These are phyloP conservation scores for Arthrinium puccinioides DNA, from an alignment of 2,329 filamentous ascomycete genomes.

Conservation along the genomic window DNA sequence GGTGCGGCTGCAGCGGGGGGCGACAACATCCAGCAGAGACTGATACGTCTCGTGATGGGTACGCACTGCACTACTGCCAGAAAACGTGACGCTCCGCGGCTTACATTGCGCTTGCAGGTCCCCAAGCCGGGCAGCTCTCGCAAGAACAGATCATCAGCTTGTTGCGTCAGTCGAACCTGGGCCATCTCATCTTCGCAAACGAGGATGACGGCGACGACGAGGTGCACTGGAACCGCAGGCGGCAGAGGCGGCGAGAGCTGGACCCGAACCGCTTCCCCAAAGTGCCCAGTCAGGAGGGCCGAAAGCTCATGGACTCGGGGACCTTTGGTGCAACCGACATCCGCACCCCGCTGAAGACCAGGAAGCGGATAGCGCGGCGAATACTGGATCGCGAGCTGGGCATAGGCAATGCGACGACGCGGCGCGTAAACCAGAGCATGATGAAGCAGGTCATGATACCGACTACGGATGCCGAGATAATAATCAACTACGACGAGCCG, in stretches of 20 bases:
- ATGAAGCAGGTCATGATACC: slow-evolving; percentile 74
- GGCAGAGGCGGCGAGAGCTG: slow-evolving; percentile 32
- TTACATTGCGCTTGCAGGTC: slow-evolving; percentile 20
- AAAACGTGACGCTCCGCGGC: slow-evolving; percentile 16
- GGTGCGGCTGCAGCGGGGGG: slow-evolving; percentile 12
- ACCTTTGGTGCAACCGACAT: slow-evolving; percentile 64
- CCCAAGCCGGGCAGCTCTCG: slow-evolving; percentile 15
- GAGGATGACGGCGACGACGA: slow-evolving; percentile 24
- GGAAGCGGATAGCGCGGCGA: slow-evolving; percentile 58
- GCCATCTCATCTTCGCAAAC: slow-evolving; percentile 26
- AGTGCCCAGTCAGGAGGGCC: slow-evolving; percentile 72
- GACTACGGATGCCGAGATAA: slow-evolving; percentile 68
- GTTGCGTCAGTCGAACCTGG: slow-evolving; percentile 30
- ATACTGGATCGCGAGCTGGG: slow-evolving; percentile 80
- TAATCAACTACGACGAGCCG: slow-evolving; percentile 77
- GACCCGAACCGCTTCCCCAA: slow-evolving; percentile 65
- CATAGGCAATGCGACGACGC: slow-evolving; percentile 51
- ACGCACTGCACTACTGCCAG: slow-evolving; percentile 5
- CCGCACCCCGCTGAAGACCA: slow-evolving; percentile 36
- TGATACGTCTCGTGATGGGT: slow-evolving; percentile 23
- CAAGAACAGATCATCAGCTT: slow-evolving; percentile 33
- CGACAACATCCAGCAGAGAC: slow-evolving; percentile 10
- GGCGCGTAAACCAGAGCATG: slow-evolving; percentile 53
- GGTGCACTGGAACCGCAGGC: slow-evolving; percentile 32
- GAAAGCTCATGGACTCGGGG: slow-evolving; percentile 73